phyloP scores from a whole-genome alignment of 345 rosid species.

The Linum usitatissimum region DNA sequence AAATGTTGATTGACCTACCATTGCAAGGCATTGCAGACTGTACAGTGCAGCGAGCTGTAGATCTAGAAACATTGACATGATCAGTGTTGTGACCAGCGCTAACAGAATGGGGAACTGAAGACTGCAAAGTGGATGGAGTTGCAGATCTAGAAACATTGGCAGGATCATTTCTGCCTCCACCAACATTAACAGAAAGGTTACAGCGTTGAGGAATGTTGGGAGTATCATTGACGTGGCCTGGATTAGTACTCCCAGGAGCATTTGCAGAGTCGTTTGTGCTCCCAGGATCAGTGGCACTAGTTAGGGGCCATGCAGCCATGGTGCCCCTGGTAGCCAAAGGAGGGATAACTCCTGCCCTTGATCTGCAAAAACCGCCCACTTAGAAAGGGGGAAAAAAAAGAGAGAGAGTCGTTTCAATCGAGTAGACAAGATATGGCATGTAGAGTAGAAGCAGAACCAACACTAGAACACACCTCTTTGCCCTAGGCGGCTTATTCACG shows the following conservation, averaged over 20 bases:
- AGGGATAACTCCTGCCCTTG: slow-evolving; percentile 48
- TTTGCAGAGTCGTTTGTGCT: slow-evolving; percentile 1
- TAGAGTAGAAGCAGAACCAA: slow-evolving; percentile 2
- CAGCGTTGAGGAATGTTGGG: neutral
- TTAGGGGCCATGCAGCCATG: slow-evolving; percentile 64
- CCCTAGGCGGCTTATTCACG: slow-evolving; percentile 92
- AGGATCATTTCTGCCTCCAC: neutral
- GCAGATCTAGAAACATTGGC: neutral
- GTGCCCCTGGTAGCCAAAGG: slow-evolving; percentile 75
- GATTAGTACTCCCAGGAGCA: slow-evolving; percentile 3
- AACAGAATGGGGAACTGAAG: neutral
- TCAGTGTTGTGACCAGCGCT: neutral
- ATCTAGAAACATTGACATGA: neutral
- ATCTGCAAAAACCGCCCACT: slow-evolving; percentile 29
- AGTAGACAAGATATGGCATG: neutral
- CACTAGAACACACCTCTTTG: slow-evolving; percentile 57
- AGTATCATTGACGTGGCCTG: neutral
- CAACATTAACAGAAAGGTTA: neutral
- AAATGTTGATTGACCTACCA: neutral
- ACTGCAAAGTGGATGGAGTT: neutral
- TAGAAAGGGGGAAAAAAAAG: neutral
- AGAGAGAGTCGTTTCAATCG: neutral
- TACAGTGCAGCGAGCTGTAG: neutral
- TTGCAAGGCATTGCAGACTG: too few relatives aligned
- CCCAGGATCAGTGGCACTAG: slow-evolving; percentile 23